phyloP scores from a whole-genome alignment of 148 eudicot species.

The Hydrangea macrophylla region DNA sequence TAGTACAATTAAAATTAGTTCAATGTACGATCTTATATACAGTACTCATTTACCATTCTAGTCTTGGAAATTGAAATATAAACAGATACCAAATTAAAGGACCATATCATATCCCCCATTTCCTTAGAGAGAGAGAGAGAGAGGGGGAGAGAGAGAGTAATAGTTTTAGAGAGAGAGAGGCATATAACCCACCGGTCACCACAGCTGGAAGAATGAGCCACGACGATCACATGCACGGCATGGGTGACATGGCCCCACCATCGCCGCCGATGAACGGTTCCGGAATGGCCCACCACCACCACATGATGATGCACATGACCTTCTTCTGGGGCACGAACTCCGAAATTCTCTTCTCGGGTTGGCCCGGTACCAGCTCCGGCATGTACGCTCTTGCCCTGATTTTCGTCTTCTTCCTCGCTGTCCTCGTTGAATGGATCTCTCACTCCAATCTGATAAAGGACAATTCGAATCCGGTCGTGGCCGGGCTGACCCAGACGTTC shows the following conservation, averaged over 20 bases:
- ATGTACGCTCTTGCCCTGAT: constrained; percentile 36
- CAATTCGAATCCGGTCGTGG: constrained; percentile 10
- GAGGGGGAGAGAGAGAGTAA: too few relatives aligned
- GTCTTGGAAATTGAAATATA: too few relatives aligned
- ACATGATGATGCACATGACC: constrained; percentile 21
- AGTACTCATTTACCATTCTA: too few relatives aligned
- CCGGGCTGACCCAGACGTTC: constrained; percentile 20
- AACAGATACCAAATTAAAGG: too few relatives aligned
- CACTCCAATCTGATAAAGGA: constrained; percentile 9
- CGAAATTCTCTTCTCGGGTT: constrained; percentile 24
- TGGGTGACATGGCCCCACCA: background rate
- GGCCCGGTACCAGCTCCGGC: constrained; percentile 26
- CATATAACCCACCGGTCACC: too few relatives aligned
- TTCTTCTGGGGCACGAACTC: constrained; percentile 29
- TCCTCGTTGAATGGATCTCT: constrained; percentile 37
- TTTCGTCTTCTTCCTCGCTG: constrained; percentile 34
- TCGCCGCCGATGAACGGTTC: constrained; percentile 2
- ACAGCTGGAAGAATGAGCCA: background rate
- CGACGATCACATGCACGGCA: constrained; percentile 22
- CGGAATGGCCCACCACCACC: background rate
- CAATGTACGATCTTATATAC: too few relatives aligned
- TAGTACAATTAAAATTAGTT: too few relatives aligned
- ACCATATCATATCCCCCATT: too few relatives aligned
- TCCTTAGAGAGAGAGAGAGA: too few relatives aligned
- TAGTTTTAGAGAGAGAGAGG: too few relatives aligned